Percentiles rank a stretch among this genome's conserved stretches.
These are phyloP conservation scores for Mucor lusitanicus DNA, from an alignment of 371 early-diverging fungal species.

Conservation along the genomic window DNA sequence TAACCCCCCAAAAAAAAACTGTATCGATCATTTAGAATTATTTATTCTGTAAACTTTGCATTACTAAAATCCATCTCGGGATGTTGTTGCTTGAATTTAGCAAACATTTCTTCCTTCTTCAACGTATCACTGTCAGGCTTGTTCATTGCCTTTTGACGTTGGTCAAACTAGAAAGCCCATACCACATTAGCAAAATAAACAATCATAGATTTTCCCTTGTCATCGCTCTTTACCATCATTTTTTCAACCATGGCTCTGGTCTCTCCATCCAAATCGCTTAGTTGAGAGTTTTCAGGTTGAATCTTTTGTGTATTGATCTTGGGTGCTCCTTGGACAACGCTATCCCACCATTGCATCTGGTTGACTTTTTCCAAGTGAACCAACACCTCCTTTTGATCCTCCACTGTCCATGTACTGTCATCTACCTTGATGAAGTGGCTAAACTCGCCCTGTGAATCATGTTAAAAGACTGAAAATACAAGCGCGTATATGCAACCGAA, in stretches of 20 bases:
- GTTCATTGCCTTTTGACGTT: conserved; percentile 84
- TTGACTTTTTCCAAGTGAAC: conserved; percentile 88
- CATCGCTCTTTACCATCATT: conserved; percentile 63
- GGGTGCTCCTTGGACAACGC: conserved; percentile 81
- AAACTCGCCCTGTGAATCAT: conserved; percentile 64
- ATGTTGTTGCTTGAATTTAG: conserved; percentile 72
- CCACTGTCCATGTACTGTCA: conserved; percentile 86
- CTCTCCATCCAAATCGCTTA: conserved; percentile 89
- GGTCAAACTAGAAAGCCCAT: conserved; percentile 73
- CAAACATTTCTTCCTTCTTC: conserved; percentile 77
- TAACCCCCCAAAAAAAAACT: too few relatives aligned
- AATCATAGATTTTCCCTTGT: background rate
- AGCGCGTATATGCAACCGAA: background rate
- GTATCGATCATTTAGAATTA: background rate
- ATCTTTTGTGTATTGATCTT: conserved; percentile 89
- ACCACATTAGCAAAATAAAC: background rate
- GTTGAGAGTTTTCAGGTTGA: conserved; percentile 88
- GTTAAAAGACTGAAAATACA: background rate
- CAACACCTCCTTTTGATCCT: conserved; percentile 70
- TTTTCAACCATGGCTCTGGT: conserved; percentile 88
- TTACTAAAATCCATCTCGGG: conserved; percentile 58
- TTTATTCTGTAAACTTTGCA: conserved; percentile 24
- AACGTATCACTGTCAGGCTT: conserved; percentile 83
- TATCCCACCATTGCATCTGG: conserved; percentile 90
- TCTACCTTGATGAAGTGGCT: conserved; percentile 74